Percentiles rank a stretch among this genome's conserved stretches.
phyloP scores from a whole-genome alignment of 2,329 filamentous ascomycete genomes.

The Hypoxylon sp. region DNA sequence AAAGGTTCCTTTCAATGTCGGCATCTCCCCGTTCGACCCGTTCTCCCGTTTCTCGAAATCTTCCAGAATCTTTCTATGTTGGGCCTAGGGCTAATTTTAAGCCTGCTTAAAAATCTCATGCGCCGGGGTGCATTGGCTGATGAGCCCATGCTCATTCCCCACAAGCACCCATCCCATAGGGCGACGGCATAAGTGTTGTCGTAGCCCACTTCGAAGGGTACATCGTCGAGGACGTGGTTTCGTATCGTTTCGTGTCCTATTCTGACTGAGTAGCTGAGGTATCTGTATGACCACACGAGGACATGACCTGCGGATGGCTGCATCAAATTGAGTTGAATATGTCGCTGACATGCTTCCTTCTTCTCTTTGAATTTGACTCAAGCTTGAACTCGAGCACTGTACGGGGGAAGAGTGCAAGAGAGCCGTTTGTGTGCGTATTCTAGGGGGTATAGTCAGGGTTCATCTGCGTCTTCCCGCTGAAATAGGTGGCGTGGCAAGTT shows the following conservation, averaged over 20 bases:
- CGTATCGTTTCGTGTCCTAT: constrained; percentile 40
- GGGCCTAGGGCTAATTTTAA: constrained; percentile 44
- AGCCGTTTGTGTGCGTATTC: constrained; percentile 7
- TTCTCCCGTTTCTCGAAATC: constrained; percentile 45
- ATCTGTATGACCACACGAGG: constrained; percentile 25
- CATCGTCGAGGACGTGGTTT: constrained; percentile 32
- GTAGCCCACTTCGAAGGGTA: constrained; percentile 30
- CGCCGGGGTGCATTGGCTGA: constrained; percentile 42
- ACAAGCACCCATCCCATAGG: constrained; percentile 44
- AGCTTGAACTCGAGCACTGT: constrained; percentile 20
- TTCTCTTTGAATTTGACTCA: not conserved
- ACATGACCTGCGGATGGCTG: constrained; percentile 33
- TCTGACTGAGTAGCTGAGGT: constrained; percentile 33
- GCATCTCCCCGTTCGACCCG: constrained; percentile 29
- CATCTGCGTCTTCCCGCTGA: constrained; percentile 15
- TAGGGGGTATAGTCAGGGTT: constrained; percentile 2
- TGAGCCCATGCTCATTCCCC: constrained; percentile 40
- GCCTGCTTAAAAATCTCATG: constrained; percentile 46
- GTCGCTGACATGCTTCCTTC: constrained; percentile 1
- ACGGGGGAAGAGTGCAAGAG: constrained; percentile 9
- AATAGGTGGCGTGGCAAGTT: constrained; percentile 18
- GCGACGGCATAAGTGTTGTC: constrained; percentile 38
- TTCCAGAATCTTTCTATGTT: constrained; percentile 47
- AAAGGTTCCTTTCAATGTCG: constrained; percentile 28
- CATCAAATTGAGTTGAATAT: constrained; percentile 21